phyloP scores from a whole-genome alignment of 345 rosid genomes.

The Gossypium mustelinum region DNA sequence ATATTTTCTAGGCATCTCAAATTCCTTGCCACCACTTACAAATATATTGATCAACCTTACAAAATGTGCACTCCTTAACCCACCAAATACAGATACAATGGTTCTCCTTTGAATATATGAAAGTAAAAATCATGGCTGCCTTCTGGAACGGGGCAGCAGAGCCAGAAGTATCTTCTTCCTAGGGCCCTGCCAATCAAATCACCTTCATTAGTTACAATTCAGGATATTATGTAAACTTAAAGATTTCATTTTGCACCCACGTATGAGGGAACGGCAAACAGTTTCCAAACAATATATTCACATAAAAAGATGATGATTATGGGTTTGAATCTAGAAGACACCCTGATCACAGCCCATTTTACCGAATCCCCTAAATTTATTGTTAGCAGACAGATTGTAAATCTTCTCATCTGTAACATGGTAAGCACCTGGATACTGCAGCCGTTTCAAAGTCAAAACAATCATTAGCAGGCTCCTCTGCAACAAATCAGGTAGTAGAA shows the following conservation, averaged over 20 bases:
- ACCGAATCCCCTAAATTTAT: too few species aligned
- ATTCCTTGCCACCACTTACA: background rate
- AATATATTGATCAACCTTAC: background rate
- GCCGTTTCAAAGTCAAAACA: background rate
- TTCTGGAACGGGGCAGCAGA: conserved; percentile 45
- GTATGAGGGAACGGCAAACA: too few species aligned
- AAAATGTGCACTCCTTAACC: too few species aligned
- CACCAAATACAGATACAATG: background rate
- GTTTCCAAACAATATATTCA: too few species aligned
- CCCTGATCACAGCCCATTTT: too few species aligned
- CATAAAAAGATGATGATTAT: too few species aligned
- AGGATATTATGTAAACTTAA: too few species aligned
- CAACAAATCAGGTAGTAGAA: background rate
- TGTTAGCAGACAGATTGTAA: too few species aligned
- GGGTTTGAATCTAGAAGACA: too few species aligned
- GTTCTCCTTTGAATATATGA: background rate
- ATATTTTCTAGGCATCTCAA: conserved; percentile 7
- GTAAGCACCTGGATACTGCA: too few species aligned
- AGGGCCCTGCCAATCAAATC: conserved; percentile 65
- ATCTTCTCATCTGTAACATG: too few species aligned
- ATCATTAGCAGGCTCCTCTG: background rate
- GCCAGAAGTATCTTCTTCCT: conserved; percentile 92
- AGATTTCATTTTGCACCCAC: too few species aligned
- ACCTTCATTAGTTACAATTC: background rate
- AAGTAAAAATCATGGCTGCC: conserved; percentile 26